phyloP scores from a whole-genome alignment of 108 stramenopile species.

The Discostella stelligeroides region DNA sequence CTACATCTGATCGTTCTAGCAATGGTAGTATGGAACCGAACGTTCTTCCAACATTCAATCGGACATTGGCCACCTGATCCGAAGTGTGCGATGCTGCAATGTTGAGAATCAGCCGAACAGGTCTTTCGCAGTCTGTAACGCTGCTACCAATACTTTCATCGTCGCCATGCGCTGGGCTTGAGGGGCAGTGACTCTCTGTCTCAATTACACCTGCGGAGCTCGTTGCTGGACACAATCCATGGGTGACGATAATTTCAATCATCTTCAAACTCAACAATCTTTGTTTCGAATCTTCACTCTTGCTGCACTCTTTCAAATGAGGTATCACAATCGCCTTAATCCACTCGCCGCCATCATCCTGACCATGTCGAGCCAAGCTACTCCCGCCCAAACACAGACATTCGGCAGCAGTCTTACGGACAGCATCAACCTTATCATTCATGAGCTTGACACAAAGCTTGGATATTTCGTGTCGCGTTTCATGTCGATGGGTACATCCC shows the following conservation, averaged over 20 bases:
- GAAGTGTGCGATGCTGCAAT: constrained; percentile 67
- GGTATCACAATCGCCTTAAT: constrained; percentile 81
- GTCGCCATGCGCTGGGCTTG: constrained; percentile 19
- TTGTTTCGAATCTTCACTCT: constrained; percentile 71
- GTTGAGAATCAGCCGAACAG: constrained; percentile 64
- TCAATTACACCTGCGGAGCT: constrained; percentile 20
- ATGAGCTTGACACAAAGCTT: constrained; percentile 75
- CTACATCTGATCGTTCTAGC: constrained; percentile 65
- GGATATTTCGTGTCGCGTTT: constrained; percentile 84
- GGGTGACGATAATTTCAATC: constrained; percentile 78
- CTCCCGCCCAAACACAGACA: constrained; percentile 86
- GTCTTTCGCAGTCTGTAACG: constrained; percentile 37
- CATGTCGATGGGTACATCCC: constrained; percentile 77
- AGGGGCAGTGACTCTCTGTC: not conserved
- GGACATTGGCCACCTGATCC: constrained; percentile 85
- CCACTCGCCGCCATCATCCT: constrained; percentile 83
- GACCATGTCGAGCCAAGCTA: constrained; percentile 79
- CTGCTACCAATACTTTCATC: constrained; percentile 21
- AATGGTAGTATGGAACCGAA: constrained; percentile 57
- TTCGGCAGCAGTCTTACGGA: constrained; percentile 83
- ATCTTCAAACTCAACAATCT: constrained; percentile 82
- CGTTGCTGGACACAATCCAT: constrained; percentile 41
- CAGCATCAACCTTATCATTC: constrained; percentile 83
- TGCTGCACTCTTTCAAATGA: constrained; percentile 64
- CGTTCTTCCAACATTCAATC: constrained; percentile 82